Conservation (phyloP, 495 filamentous ascomycete genomes). For the Terfezia claveryi region DNA sequence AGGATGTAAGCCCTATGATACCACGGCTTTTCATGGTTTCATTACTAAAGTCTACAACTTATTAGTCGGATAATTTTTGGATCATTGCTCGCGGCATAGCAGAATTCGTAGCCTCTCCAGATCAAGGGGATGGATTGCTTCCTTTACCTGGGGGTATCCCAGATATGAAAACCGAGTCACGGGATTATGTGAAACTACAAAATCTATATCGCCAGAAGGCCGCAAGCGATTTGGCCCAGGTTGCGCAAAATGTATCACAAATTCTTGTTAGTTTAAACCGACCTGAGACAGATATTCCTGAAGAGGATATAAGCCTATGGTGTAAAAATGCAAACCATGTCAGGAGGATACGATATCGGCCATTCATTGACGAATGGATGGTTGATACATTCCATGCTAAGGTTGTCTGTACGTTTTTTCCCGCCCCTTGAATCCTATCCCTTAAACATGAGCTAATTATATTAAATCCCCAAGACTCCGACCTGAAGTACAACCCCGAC, state of each 20-base stretch:
- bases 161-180: slow-evolving; percentile 94
- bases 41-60: not conserved
- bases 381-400: not conserved
- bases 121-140: slow-evolving; percentile 28
- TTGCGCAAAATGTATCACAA: slow-evolving; percentile 42
- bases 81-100: slow-evolving; percentile 63
- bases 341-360: slow-evolving; percentile 52
- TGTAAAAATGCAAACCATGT: slow-evolving; percentile 91
- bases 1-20: slow-evolving; percentile 12
- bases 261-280: slow-evolving; percentile 34
- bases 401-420: not conserved
- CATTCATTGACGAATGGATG: slow-evolving; percentile 24
- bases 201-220: slow-evolving; percentile 88
- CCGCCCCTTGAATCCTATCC: too few relatives aligned
- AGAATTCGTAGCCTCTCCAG: slow-evolving; percentile 47
- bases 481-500: slow-evolving; percentile 19
- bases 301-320: slow-evolving; percentile 71
- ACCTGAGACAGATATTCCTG: slow-evolving; percentile 28
- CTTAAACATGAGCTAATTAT: too few relatives aligned
- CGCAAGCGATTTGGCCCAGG: slow-evolving; percentile 53
- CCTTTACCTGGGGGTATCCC: slow-evolving; percentile 75
- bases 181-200: slow-evolving; percentile 77
- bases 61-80: slow-evolving; percentile 47
- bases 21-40: not conserved
- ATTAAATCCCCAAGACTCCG: not conserved